phyloP scores from a whole-genome alignment of 805 yeast species.

The Metschnikowia orientalis region DNA sequence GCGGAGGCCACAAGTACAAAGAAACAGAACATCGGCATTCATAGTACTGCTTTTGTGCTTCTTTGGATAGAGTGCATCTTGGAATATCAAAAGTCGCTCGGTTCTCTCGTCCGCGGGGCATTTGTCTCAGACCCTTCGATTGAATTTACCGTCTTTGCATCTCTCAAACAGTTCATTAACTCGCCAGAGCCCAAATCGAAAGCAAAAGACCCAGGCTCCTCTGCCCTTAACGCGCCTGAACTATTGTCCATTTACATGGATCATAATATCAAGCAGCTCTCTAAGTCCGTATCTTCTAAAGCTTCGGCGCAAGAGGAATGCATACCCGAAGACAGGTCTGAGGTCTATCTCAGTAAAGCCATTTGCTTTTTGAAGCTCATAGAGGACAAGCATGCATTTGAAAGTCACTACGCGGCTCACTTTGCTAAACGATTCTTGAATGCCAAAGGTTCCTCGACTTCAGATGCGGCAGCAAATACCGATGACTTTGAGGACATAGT shows the following conservation, averaged over 20 bases:
- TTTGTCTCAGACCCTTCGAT: conserved; percentile 48
- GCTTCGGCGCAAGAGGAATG: conserved; percentile 7
- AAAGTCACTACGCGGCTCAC: conserved; percentile 78
- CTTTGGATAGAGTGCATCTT: conserved; percentile 64
- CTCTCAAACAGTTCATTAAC: conserved; percentile 62
- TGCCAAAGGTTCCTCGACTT: conserved; percentile 25
- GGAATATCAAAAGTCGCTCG: conserved; percentile 47
- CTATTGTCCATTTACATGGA: conserved; percentile 39
- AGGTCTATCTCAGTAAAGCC: conserved; percentile 48
- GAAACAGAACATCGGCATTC: conserved; percentile 13
- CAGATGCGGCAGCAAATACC: conserved; percentile 2
- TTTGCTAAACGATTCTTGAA: conserved; percentile 69
- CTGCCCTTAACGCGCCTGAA: conserved; percentile 34
- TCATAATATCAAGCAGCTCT: conserved; percentile 32
- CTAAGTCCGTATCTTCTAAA: conserved; percentile 22
- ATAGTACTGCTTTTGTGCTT: conserved; percentile 51
- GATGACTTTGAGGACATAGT: conserved; percentile 64
- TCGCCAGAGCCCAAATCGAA: conserved; percentile 19
- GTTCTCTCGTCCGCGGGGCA: conserved; percentile 42
- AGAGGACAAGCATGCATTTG: conserved; percentile 82
- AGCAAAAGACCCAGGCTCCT: conserved; percentile 36
- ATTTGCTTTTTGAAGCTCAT: conserved; percentile 62
- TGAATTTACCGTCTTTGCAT: conserved; percentile 52
- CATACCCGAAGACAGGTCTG: conserved; percentile 20
- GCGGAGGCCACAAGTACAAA: conserved; percentile 6